Evolutionary conservation across 805 yeast species (phyloP), one percentile per base, ranked within the genome.

Genomic region (Priceomyces carsonii): DNA sequence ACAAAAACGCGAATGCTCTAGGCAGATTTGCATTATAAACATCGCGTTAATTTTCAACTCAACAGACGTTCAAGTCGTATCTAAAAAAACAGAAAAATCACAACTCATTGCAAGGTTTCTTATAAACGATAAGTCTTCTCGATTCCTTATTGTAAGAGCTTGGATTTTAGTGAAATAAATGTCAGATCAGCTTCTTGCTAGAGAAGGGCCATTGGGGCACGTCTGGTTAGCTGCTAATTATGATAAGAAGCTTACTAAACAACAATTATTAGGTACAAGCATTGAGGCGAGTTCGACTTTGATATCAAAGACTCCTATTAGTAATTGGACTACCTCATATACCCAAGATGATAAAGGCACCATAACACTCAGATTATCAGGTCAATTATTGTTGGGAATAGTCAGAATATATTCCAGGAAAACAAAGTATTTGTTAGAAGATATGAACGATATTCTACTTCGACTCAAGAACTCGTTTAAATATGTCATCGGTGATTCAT

Each of bases 181-280:
- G 33, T 67, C 79, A 2, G 80, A 75, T 35, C 66, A 68, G 32
- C 57, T 79, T 20, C 66, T 81, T 14, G 69, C 85, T 2, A 80
- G 77, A 41, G 81, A 81, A 53, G 95, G 95, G 2, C 95, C 95
- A 1, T 66, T 89, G 41, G 95, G 95, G 2, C 85, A 82, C 45
- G 89, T 88, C 6, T 89, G 96, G 96, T 69, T 89, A 30, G 96
- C 96, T 7, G 91, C 96, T 14, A 89, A 86, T 54, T 73, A 89
- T 61, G 95, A 89, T 48, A 78, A 79, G 49, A 82, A 81, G 46
- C 73, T 86, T 21, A 73, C 89, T 27, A 82, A 83, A 48, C 78
- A 77, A 35, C 91, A 85, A 53, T 68, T 82, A 29, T 66, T 87
- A 32, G 80, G 76, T 48, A 82, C 96, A 9, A 77, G 85, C 48